Percentiles rank a stretch among this genome's conserved stretches.
phyloP scores from a whole-genome alignment of 176 grass and related monocot species.

The Musa troglodytarum region DNA sequence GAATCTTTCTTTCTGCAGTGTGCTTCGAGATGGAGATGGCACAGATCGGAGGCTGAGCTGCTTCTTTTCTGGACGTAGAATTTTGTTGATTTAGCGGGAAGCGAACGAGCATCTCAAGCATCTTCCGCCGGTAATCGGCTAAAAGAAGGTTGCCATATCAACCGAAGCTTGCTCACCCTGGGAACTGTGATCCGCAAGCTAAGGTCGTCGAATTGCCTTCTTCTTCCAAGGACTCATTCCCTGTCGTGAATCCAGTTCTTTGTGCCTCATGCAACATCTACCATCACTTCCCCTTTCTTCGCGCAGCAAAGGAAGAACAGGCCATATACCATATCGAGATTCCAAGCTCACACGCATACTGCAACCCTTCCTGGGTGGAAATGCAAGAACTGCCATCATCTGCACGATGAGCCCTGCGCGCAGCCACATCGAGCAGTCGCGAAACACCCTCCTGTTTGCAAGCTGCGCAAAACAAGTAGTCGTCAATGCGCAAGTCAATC shows the following conservation, averaged over 20 bases:
- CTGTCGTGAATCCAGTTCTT: neutral
- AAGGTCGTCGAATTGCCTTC: slow-evolving; percentile 43
- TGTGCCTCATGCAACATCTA: neutral
- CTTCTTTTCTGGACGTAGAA: slow-evolving; percentile 35
- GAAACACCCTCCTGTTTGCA: slow-evolving; percentile 82
- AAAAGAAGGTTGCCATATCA: slow-evolving; percentile 94
- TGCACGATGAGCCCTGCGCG: slow-evolving; percentile 88
- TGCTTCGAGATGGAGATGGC: neutral
- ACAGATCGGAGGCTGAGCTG: neutral
- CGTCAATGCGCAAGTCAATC: slow-evolving; percentile 70
- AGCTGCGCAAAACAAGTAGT: slow-evolving; percentile 72
- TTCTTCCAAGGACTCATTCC: neutral
- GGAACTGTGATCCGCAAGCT: slow-evolving; percentile 94
- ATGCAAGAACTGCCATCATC: slow-evolving; percentile 77
- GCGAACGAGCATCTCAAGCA: slow-evolving; percentile 82
- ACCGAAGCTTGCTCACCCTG: slow-evolving; percentile 77
- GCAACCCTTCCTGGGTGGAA: slow-evolving; percentile 72
- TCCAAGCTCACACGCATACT: slow-evolving; percentile 91
- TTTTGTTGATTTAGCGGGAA: slow-evolving; percentile 93
- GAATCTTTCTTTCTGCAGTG: no score
- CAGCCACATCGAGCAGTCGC: slow-evolving; percentile 71
- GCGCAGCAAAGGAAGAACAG: slow-evolving; percentile 70
- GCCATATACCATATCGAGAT: slow-evolving; percentile 81
- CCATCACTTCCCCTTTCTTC: neutral
- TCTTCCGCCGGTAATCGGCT: slow-evolving; percentile 50